A percentile compares a stretch with the other conserved stretches of the same genome.
Conservation (phyloP, 2,329 filamentous ascomycete species). For the Chaetomiaceae sp. region DNA sequence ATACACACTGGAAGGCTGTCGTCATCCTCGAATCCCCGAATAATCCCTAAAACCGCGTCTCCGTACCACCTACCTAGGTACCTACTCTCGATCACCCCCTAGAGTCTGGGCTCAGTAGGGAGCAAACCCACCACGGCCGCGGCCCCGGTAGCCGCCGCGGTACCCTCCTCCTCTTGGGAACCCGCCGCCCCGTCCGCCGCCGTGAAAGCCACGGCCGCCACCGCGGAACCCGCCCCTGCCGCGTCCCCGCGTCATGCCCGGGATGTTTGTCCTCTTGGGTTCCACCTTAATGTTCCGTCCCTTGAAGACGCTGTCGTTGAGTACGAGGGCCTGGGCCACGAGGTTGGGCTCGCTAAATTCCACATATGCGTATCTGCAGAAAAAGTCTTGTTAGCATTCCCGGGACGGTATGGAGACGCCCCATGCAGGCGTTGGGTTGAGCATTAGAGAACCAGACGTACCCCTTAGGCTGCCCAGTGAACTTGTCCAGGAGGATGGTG, state of each 20-base stretch:
- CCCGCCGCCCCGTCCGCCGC: constrained; percentile 46
- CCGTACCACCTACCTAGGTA: too few species aligned
- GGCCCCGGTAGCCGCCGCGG: constrained; percentile 60
- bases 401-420: too few species aligned
- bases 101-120: constrained; percentile 49
- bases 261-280: constrained; percentile 94
- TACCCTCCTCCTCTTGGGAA: constrained; percentile 49
- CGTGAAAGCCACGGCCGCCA: constrained; percentile 44
- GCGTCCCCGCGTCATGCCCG: constrained; percentile 82
- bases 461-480: constrained; percentile 99
- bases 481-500: constrained; percentile 96
- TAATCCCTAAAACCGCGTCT: not conserved
- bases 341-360: constrained; percentile 94
- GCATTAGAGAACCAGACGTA: constrained; percentile 37
- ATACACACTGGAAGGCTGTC: constrained; percentile 7
- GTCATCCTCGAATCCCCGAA: not conserved
- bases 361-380: constrained; percentile 86
- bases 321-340: constrained; percentile 85
- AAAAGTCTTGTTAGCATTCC: constrained; percentile 15
- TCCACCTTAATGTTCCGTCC: constrained; percentile 91
- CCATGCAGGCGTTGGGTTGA: not conserved
- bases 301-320: constrained; percentile 95
- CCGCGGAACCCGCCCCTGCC: constrained; percentile 41
- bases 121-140: constrained; percentile 58
- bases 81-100: too few species aligned